A percentile compares a stretch with the other conserved stretches of the same genome.
phyloP scores from a whole-genome alignment of 257 asterid genomes.

The Cordia subcordata region DNA sequence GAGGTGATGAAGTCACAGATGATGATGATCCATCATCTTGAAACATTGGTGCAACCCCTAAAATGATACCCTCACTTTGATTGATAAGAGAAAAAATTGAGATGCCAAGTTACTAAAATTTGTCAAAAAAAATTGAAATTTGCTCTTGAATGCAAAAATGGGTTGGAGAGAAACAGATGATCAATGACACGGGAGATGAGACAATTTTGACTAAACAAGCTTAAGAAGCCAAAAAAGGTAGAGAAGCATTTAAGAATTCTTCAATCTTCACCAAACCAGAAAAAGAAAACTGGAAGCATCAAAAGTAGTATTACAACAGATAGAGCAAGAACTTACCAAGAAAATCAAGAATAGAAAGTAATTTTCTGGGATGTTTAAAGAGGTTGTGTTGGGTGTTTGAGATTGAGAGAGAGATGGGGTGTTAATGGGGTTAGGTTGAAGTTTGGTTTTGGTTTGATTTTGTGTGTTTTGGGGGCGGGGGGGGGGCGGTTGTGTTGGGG shows the following conservation, averaged over 20 bases:
- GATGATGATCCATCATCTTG: slow-evolving; percentile 93
- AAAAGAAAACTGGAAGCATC: too few species aligned
- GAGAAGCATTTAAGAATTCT: background rate
- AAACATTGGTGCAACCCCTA: slow-evolving; percentile 40
- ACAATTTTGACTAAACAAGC: background rate
- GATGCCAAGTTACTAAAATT: too few species aligned
- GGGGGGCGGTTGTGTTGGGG: background rate
- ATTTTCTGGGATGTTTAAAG: background rate
- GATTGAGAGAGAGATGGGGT: background rate
- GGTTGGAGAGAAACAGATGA: too few species aligned
- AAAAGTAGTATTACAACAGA: too few species aligned
- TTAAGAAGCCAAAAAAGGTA: background rate
- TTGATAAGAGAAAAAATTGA: background rate
- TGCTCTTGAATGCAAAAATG: background rate
- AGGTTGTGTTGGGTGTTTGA: background rate
- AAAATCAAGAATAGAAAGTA: background rate
- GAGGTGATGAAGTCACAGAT: slow-evolving; percentile 68
- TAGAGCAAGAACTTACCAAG: background rate
- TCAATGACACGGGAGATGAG: too few species aligned
- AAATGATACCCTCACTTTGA: too few species aligned
- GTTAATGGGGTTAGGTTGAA: too few species aligned
- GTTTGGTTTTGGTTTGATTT: background rate
- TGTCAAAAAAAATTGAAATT: slow-evolving; percentile 3
- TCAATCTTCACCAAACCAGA: background rate
- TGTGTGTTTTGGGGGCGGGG: slow-evolving; percentile 11